Evolutionary conservation across 1,139 yeast species (phyloP), one percentile per base, ranked within the genome.

Genomic region (Saccharomyces hybrid): DNA sequence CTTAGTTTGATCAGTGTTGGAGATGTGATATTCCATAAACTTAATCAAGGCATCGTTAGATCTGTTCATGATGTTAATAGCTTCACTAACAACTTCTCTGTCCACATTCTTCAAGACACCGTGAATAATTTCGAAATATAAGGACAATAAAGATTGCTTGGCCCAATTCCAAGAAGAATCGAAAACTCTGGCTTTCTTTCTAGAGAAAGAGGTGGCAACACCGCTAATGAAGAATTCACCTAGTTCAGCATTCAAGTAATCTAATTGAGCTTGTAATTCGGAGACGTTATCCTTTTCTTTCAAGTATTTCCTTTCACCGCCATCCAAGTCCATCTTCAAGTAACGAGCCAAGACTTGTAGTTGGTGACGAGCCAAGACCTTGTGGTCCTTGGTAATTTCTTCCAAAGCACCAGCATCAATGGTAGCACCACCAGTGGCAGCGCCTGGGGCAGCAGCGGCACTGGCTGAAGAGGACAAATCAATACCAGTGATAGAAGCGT

Each of bases 141-240:
- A 86, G 53, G 91, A 84, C 64, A 93, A 77, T 59, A 95, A 88
- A 72, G 95, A 96, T 77, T 93, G 99, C 75, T 97, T 88, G 49
- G 98, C 97, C 99, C 99, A 93, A 75, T 95, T 95, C 99, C 99
- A 93, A 74, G 91, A 90, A 28, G 98, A 90, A 74, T 93, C 98
- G 73, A 93, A 93, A 54, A 87, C 84, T 78, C 99, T 88, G 44
- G 98, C 96, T 77, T 93, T 93, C 75, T 87, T 81, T 59, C 95
- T 80, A 47, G 96, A 88, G 76, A 93, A 93, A 8, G 86, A 84
- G 51, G 99, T 96, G 63, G 84, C 79, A 66, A 93, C 86, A 70
- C 99, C 98, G 57, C 83, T 80, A 52, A 97, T 93, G 71, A 91
- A 93, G 70, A 85, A 85, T 68, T 93, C 98, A 62, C 99, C 99